phyloP scores from a whole-genome alignment of 495 filamentous ascomycete species.

The Penicilliopsis zonata region DNA sequence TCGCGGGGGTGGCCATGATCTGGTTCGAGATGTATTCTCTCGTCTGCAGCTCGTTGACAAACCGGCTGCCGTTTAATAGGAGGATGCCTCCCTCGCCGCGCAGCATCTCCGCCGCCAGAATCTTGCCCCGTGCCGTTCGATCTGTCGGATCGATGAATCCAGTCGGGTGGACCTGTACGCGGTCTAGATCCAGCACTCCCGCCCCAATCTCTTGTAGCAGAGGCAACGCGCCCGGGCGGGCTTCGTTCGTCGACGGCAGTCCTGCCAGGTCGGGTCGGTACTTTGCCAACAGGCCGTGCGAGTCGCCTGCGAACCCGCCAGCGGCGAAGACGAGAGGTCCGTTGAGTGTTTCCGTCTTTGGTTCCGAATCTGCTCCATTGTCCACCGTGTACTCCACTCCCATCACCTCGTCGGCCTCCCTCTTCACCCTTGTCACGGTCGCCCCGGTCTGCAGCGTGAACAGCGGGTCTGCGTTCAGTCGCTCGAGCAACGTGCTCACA shows the following conservation, averaged over 20 bases:
- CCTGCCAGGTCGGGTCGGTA: conserved; percentile 44
- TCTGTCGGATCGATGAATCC: conserved; percentile 44
- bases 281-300: conserved; percentile 34
- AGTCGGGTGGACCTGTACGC: conserved; percentile 37
- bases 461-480: conserved; percentile 22
- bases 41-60: conserved; percentile 46
- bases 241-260: conserved; percentile 49
- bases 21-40: conserved; percentile 37
- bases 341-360: conserved; percentile 12
- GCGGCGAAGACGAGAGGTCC: conserved; percentile 45
- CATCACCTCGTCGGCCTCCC: conserved; percentile 4
- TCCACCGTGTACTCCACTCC: conserved; percentile 13
- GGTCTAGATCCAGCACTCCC: conserved; percentile 45
- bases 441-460: conserved; percentile 33
- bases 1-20: conserved; percentile 25
- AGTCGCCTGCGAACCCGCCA: conserved; percentile 49
- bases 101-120: conserved; percentile 49
- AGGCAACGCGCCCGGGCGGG: conserved; percentile 33
- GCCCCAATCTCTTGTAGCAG: conserved; percentile 36
- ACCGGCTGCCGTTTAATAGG: conserved; percentile 29
- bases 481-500: conserved; percentile 33
- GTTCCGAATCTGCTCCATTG: neutral
- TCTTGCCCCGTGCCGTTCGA: conserved; percentile 29
- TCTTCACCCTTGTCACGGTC: conserved; percentile 33
- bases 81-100: conserved; percentile 47